phyloP scores from a whole-genome alignment of 495 filamentous ascomycete species.

The Penicillium maclennaniae region DNA sequence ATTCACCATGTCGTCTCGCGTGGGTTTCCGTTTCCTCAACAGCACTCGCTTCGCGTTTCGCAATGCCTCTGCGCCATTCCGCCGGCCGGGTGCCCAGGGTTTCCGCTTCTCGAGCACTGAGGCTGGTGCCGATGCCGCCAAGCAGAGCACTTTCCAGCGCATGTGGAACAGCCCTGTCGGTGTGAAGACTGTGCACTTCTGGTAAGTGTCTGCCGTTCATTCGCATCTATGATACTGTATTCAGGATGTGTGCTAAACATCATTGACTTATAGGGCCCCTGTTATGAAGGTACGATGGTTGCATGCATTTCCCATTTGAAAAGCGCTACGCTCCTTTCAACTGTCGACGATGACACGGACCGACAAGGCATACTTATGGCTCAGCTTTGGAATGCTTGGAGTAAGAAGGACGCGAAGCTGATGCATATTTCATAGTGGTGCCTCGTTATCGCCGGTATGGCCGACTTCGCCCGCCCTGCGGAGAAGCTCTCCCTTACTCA shows the following conservation, averaged over 20 bases:
- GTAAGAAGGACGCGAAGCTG: constrained; percentile 1
- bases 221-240: not conserved
- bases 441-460: constrained; percentile 85
- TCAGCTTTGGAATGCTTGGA: not conserved
- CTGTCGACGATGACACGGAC: not conserved
- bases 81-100: constrained; percentile 47
- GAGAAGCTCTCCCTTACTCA: constrained; percentile 88
- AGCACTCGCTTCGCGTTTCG: constrained; percentile 52
- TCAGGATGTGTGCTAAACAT: constrained; percentile 14
- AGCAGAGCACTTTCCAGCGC: constrained; percentile 60
- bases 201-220: constrained; percentile 49
- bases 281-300: constrained; percentile 79
- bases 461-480: constrained; percentile 88
- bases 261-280: constrained; percentile 63
- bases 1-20: constrained; percentile 44
- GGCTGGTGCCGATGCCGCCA: constrained; percentile 43
- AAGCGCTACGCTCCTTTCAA: not conserved
- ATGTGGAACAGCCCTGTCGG: constrained; percentile 86
- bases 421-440: constrained; percentile 59
- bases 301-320: constrained; percentile 4
- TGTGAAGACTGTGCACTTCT: constrained; percentile 97
- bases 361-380: not conserved
- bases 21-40: constrained; percentile 48
- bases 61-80: constrained; percentile 48
- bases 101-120: constrained; percentile 66